Conservation (phyloP, 192 early-diverging fungal species). For the Backusella tuberculispora region DNA sequence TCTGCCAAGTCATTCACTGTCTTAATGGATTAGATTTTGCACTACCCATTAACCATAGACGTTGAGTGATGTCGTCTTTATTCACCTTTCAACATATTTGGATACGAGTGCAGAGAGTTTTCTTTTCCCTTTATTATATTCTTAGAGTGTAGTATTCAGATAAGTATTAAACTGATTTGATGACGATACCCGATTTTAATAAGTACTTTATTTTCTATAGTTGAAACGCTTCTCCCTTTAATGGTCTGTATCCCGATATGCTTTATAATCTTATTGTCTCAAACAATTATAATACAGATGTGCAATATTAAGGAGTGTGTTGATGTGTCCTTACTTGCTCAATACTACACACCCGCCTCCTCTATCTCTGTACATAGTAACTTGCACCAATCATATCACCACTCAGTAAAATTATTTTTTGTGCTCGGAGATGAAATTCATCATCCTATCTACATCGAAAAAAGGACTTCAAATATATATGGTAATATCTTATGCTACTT, state of each 20-base stretch:
- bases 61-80: background rate
- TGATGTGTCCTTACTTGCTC: too few species aligned
- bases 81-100: background rate
- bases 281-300: background rate
- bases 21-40: slow-evolving; percentile 4
- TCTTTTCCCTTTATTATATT: background rate
- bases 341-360: too few species aligned
- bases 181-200: background rate
- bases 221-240: background rate
- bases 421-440: too few species aligned
- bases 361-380: too few species aligned
- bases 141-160: background rate
- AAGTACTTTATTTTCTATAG: background rate
- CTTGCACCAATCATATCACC: too few species aligned
- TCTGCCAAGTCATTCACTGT: background rate
- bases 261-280: too few species aligned
- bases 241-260: background rate
- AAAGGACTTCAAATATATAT: too few species aligned
- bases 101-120: background rate
- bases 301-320: background rate
- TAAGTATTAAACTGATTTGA: background rate
- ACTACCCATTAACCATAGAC: background rate
- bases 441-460: too few species aligned
- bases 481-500: too few species aligned
- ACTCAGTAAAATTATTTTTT: too few species aligned